Percentiles rank a stretch among this genome's conserved stretches.
Evolutionary conservation across 2,329 filamentous ascomycete genomes (phyloP).

Genomic region (Hymenoscyphus scutula): DNA sequence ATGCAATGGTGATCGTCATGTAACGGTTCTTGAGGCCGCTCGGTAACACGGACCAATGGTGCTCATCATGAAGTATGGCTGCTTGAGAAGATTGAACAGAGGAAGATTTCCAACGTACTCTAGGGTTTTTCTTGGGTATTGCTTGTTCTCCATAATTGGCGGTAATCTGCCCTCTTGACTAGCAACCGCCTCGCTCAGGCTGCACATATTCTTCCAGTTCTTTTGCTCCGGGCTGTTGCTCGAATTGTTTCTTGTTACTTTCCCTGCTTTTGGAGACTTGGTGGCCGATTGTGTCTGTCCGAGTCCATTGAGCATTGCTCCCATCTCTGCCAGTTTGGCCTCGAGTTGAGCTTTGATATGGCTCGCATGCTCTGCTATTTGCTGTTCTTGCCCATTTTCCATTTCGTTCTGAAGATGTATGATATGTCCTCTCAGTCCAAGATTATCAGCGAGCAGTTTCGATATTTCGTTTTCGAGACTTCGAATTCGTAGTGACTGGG

Average conservation of each 20-base stretch:
- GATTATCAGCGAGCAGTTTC: constrained; percentile 74
- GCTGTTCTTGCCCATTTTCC: constrained; percentile 56
- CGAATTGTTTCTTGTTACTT: constrained; percentile 37
- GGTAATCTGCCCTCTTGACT: constrained; percentile 48
- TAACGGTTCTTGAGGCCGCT: constrained; percentile 90
- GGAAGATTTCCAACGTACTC: constrained; percentile 49
- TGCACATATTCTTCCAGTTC: constrained; percentile 48
- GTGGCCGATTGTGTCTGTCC: constrained; percentile 59
- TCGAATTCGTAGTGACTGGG: constrained; percentile 73
- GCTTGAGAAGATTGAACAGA: constrained; percentile 12
- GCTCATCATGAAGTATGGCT: constrained; percentile 70
- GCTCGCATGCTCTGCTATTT: constrained; percentile 63
- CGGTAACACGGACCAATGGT: constrained; percentile 94
- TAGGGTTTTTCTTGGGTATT: constrained; percentile 64
- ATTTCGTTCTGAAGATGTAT: constrained; percentile 67
- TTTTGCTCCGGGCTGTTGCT: constrained; percentile 49
- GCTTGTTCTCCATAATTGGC: constrained; percentile 68
- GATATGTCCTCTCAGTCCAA: constrained; percentile 68
- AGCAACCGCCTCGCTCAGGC: constrained; percentile 37
- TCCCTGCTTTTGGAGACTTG: constrained; percentile 43
- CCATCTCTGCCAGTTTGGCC: constrained; percentile 69
- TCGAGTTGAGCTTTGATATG: constrained; percentile 71
- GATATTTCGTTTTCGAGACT: constrained; percentile 73
- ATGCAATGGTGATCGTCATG: constrained; percentile 75
- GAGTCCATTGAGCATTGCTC: constrained; percentile 63